These are phyloP conservation scores for Pestalotiopsis sp. DNA, from an alignment of 2,329 filamentous ascomycete genomes.

Conservation along the genomic window DNA sequence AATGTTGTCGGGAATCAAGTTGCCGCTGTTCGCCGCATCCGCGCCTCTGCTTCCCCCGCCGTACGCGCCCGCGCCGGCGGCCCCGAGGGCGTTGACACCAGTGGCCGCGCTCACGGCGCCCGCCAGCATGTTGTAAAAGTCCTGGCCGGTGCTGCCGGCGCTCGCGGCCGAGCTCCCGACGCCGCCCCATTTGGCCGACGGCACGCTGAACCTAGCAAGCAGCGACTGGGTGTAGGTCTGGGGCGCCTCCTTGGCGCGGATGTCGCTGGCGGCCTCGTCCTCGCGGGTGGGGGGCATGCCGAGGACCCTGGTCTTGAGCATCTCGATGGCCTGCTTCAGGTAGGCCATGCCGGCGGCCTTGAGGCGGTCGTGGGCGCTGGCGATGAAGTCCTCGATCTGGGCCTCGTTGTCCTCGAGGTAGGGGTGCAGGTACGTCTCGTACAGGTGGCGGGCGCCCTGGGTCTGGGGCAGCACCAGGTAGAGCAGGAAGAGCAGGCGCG, in stretches of 20 bases:
- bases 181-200: constrained; percentile 63
- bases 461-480: constrained; percentile 97
- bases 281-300: constrained; percentile 66
- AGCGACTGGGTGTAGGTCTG: constrained; percentile 77
- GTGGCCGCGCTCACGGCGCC: constrained; percentile 70
- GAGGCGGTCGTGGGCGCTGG: constrained; percentile 75
- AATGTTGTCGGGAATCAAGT: constrained; percentile 72
- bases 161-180: constrained; percentile 40
- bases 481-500: constrained; percentile 83
- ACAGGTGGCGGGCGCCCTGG: constrained; percentile 87
- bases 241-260: constrained; percentile 44
- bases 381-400: constrained; percentile 90
- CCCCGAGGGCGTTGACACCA: constrained; percentile 38
- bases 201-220: constrained; percentile 84
- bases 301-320: constrained; percentile 76
- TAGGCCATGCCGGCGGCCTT: constrained; percentile 78
- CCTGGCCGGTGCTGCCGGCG: constrained; percentile 43
- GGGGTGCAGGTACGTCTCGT: constrained; percentile 83
- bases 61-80: constrained; percentile 34
- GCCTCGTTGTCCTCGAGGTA: constrained; percentile 86
- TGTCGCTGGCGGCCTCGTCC: constrained; percentile 35
- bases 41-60: constrained; percentile 41
- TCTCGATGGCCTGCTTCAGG: constrained; percentile 70
- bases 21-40: constrained; percentile 55
- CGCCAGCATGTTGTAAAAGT: constrained; percentile 79